phyloP scores from a whole-genome alignment of 768 basidiomycete species.

The Xanthoconium stramineum region DNA sequence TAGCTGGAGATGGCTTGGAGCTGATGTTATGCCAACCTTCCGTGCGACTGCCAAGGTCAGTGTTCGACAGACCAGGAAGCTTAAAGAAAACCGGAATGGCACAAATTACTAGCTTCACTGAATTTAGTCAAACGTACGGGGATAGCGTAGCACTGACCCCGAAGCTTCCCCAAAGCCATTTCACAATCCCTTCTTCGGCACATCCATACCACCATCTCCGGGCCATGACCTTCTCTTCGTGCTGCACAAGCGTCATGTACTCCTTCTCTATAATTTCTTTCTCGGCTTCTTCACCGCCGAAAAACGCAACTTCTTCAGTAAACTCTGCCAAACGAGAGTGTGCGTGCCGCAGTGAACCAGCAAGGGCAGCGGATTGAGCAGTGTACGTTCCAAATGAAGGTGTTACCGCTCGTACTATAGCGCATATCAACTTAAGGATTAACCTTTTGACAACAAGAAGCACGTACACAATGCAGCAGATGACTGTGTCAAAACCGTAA shows the following conservation, averaged over 20 bases:
- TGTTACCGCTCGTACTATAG: slow-evolving; percentile 79
- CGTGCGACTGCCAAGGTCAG: slow-evolving; percentile 83
- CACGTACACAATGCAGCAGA: slow-evolving; percentile 80
- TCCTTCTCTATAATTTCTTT: slow-evolving; percentile 88
- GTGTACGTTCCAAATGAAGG: slow-evolving; percentile 92
- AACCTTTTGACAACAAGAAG: not conserved
- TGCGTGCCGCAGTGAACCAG: slow-evolving; percentile 86
- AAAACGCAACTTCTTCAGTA: slow-evolving; percentile 85
- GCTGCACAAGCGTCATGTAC: slow-evolving; percentile 80
- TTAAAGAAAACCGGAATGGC: slow-evolving; percentile 93
- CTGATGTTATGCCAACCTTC: slow-evolving; percentile 54
- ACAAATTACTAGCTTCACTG: slow-evolving; percentile 70
- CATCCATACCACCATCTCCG: slow-evolving; percentile 89
- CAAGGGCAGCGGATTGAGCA: slow-evolving; percentile 80
- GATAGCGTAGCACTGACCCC: slow-evolving; percentile 54
- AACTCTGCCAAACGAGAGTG: slow-evolving; percentile 91
- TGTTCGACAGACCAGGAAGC: slow-evolving; percentile 60
- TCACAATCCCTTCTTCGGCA: slow-evolving; percentile 92
- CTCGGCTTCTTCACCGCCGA: slow-evolving; percentile 85
- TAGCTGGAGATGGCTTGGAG: not conserved
- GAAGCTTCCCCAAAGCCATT: slow-evolving; percentile 95
- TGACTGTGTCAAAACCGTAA: slow-evolving; percentile 81
- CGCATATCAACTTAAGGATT: not conserved
- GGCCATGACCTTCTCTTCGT: slow-evolving; percentile 76
- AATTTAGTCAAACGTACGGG: slow-evolving; percentile 7